phyloP scores from a whole-genome alignment of 2,329 filamentous ascomycete genomes.

The Coleophoma crateriformis region DNA sequence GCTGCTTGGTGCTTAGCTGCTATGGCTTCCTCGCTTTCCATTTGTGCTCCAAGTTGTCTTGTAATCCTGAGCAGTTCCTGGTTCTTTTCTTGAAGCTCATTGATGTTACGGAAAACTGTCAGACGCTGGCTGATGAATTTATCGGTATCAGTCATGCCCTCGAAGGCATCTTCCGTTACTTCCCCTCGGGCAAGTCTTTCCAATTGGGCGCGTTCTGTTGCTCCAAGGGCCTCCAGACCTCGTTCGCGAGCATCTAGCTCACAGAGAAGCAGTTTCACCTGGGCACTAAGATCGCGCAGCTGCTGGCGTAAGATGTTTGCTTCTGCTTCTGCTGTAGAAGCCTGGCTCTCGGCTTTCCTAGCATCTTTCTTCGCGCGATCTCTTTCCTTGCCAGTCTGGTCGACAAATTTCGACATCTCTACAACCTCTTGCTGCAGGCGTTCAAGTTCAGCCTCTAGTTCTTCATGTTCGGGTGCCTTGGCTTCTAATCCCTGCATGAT shows the following conservation, averaged over 20 bases:
- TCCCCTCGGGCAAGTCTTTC: constrained; percentile 75
- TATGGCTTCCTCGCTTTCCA: constrained; percentile 85
- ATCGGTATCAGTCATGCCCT: constrained; percentile 78
- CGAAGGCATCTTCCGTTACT: constrained; percentile 62
- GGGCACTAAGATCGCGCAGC: constrained; percentile 80
- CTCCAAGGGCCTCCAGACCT: constrained; percentile 64
- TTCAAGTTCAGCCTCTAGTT: constrained; percentile 75
- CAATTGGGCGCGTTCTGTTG: constrained; percentile 69
- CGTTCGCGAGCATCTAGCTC: constrained; percentile 80
- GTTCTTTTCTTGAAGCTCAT: constrained; percentile 84
- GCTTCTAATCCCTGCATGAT: constrained; percentile 81
- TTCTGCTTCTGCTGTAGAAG: constrained; percentile 60
- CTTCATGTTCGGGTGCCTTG: constrained; percentile 82
- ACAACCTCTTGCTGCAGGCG: constrained; percentile 75
- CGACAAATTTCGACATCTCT: constrained; percentile 79
- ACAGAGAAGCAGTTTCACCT: constrained; percentile 85
- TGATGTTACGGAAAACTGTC: constrained; percentile 82
- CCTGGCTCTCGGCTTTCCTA: constrained; percentile 71
- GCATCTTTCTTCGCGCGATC: constrained; percentile 74
- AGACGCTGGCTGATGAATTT: constrained; percentile 84
- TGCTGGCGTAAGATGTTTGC: constrained; percentile 77
- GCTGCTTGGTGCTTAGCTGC: constrained; percentile 57
- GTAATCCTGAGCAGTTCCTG: constrained; percentile 76
- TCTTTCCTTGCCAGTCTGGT: constrained; percentile 74
- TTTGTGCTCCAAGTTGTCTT: constrained; percentile 77